These are phyloP conservation scores for Jatropha curcas DNA, from an alignment of 345 rosid genomes.

Conservation along the genomic window DNA sequence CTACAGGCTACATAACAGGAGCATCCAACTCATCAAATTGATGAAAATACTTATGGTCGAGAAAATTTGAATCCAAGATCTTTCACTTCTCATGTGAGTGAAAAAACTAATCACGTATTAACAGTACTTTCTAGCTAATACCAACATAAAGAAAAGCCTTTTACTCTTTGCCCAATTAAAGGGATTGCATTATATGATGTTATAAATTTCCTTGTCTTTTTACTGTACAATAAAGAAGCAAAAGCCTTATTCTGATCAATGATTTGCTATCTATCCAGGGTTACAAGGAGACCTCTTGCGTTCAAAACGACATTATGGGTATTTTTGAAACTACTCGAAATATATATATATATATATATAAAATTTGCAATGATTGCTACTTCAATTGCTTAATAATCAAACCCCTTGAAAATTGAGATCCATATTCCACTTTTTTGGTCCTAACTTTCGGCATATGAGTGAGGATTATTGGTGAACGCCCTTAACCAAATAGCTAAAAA, in stretches of 20 bases:
- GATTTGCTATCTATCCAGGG: neutral
- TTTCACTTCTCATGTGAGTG: too few relatives aligned
- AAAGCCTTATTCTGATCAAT: neutral
- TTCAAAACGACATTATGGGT: neutral
- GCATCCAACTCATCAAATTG: too few relatives aligned
- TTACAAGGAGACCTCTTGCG: too few relatives aligned
- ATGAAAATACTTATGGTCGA: too few relatives aligned
- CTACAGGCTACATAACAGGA: too few relatives aligned
- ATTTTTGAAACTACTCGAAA: neutral
- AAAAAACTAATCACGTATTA: too few relatives aligned
- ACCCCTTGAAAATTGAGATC: conserved; percentile 9
- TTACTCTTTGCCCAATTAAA: neutral
- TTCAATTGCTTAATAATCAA: conserved; percentile 6
- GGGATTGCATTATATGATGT: too few relatives aligned
- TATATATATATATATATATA: too few relatives aligned
- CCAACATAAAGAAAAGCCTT: too few relatives aligned
- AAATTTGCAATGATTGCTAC: neutral
- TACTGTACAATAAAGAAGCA: neutral
- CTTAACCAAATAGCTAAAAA: neutral
- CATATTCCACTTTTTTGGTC: neutral
- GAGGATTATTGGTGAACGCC: neutral
- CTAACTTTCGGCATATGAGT: neutral
- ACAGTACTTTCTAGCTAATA: too few relatives aligned
- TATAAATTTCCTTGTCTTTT: neutral
- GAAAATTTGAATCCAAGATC: too few relatives aligned